phyloP scores from a whole-genome alignment of 2,329 filamentous ascomycete genomes.

The Cladosporium cucumerinum region DNA sequence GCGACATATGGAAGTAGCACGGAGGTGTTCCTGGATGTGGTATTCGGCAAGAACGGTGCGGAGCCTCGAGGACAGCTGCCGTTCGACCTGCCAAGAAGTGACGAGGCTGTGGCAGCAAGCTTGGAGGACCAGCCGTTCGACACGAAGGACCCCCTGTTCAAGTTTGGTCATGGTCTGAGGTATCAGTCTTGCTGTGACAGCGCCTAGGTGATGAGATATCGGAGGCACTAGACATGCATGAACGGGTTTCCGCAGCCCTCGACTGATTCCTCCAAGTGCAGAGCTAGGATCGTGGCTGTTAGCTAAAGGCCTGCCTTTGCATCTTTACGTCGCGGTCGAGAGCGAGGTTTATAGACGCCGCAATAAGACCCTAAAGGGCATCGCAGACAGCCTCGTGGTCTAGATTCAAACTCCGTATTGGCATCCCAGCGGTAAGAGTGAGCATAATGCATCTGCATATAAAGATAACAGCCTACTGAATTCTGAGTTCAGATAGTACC shows the following conservation, averaged over 20 bases:
- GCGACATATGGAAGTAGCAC: slow-evolving; percentile 41
- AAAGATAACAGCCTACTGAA: too few relatives aligned
- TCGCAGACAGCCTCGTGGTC: background rate
- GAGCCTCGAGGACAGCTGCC: slow-evolving; percentile 44
- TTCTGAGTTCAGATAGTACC: too few relatives aligned
- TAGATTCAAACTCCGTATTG: too few relatives aligned
- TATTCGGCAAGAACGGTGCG: slow-evolving; percentile 38
- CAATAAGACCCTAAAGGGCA: background rate
- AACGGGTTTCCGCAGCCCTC: too few relatives aligned
- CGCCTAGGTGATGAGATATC: background rate
- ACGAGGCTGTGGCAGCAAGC: slow-evolving; percentile 40
- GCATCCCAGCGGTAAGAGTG: too few relatives aligned
- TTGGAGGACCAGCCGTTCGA: slow-evolving; percentile 39
- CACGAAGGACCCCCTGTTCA: slow-evolving; percentile 36
- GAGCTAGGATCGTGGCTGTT: too few relatives aligned
- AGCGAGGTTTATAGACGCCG: background rate
- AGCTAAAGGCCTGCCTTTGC: background rate
- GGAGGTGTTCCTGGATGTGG: slow-evolving; percentile 45
- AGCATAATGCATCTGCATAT: too few relatives aligned
- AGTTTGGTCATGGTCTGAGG: slow-evolving; percentile 36
- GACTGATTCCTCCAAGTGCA: too few relatives aligned
- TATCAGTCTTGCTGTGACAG: slow-evolving; percentile 23
- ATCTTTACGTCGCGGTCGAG: background rate
- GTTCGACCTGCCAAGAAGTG: slow-evolving; percentile 48
- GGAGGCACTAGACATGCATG: too few relatives aligned